These are phyloP conservation scores for Hibiscus trionum DNA, from an alignment of 345 rosid species.

Conservation along the genomic window DNA sequence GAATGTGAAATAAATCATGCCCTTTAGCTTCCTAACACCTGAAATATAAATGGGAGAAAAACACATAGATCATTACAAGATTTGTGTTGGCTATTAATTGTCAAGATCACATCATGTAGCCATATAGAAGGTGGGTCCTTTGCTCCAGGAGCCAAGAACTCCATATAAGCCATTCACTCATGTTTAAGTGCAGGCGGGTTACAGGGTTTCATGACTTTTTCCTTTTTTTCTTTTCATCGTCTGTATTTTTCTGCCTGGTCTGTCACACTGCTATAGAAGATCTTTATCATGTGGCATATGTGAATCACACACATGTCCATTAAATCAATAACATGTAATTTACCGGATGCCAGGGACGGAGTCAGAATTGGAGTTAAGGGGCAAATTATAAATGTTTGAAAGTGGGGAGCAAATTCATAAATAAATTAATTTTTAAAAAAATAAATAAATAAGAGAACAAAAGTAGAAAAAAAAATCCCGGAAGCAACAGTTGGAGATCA, in stretches of 20 bases:
- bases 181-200: constrained; percentile 8
- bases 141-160: constrained; percentile 8
- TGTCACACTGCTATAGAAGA: not conserved
- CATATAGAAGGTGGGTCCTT: constrained; percentile 33
- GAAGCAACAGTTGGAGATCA: not conserved
- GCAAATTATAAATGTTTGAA: no score
- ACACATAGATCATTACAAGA: constrained; percentile 51
- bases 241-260: constrained; percentile 10
- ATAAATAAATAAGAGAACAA: no score
- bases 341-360: not conserved
- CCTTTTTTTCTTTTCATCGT: not conserved
- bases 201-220: not conserved
- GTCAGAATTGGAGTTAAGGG: no score
- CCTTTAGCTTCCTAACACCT: constrained; percentile 9
- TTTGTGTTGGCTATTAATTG: constrained; percentile 27
- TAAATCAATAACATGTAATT: not conserved
- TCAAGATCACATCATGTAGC: constrained; percentile 38
- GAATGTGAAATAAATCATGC: constrained; percentile 15
- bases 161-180: constrained; percentile 2
- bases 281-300: constrained; percentile 1
- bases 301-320: not conserved
- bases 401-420: no score
- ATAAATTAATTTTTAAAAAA: no score
- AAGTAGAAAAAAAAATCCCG: no score
- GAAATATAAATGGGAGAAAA: constrained; percentile 34